Conservation (phyloP, 257 asterid species). For the Solanum bulbocastanum region DNA sequence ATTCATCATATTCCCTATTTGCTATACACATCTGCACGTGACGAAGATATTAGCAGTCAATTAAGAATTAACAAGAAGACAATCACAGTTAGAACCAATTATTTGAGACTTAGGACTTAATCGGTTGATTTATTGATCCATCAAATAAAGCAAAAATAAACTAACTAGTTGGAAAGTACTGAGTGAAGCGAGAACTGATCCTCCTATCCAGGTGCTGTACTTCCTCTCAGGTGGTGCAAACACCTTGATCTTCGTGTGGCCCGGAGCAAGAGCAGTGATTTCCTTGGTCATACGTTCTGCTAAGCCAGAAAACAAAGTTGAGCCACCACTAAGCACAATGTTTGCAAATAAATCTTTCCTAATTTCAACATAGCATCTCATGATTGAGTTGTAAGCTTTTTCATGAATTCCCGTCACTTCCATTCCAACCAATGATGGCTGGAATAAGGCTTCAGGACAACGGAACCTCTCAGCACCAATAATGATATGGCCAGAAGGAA, state of each 20-base stretch:
- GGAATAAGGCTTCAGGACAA: conserved; percentile 5
- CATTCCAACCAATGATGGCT: not conserved
- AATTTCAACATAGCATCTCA: not conserved
- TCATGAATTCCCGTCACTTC: not conserved
- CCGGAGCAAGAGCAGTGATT: not conserved
- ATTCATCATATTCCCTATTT: not conserved
- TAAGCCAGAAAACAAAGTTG: not conserved
- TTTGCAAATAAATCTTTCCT: not conserved
- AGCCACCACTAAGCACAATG: not conserved
- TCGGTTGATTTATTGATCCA: too few species aligned
- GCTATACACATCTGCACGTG: not conserved
- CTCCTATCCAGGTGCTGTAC: not conserved
- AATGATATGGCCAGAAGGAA: not conserved
- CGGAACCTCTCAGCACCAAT: not conserved
- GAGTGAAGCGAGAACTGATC: not conserved
- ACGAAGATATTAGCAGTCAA: too few species aligned
- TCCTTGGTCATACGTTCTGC: not conserved
- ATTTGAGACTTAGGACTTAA: too few species aligned
- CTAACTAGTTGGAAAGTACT: too few species aligned
- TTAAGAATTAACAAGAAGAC: too few species aligned
- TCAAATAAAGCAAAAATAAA: too few species aligned
- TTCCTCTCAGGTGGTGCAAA: too few species aligned
- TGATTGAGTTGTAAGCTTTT: not conserved
- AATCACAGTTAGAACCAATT: too few species aligned
- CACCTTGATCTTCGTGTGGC: not conserved